Percentiles rank a stretch among this genome's conserved stretches.
Conservation (phyloP, 495 filamentous ascomycete species). For the Aspergillus mulundensis region DNA sequence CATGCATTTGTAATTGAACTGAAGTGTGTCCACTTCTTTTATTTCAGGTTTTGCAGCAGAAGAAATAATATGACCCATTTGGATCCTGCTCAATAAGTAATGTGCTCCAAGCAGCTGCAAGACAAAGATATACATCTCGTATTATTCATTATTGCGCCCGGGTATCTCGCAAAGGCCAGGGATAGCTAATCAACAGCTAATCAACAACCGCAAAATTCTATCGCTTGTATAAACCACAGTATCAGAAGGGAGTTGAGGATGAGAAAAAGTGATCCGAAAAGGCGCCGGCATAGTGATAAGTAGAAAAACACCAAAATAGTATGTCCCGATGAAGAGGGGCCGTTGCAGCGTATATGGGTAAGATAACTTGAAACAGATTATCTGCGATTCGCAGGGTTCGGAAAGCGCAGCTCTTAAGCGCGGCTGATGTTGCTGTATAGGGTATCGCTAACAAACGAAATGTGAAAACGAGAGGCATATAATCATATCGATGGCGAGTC, state of each 20-base stretch:
- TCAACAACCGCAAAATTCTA: slow-evolving; percentile 13
- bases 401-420: background rate
- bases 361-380: background rate
- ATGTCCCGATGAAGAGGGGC: background rate
- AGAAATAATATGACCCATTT: too few relatives aligned
- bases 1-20: too few relatives aligned
- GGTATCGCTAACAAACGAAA: slow-evolving; percentile 7
- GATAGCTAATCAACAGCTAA: slow-evolving; percentile 5
- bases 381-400: background rate
- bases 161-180: slow-evolving; percentile 15
- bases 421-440: background rate
- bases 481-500: background rate
- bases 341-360: background rate
- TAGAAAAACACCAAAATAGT: background rate
- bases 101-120: too few relatives aligned
- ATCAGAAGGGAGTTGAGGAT: background rate
- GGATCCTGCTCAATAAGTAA: too few relatives aligned
- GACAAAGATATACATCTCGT: background rate
- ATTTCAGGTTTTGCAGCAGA: too few relatives aligned
- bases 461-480: slow-evolving; percentile 1
- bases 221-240: slow-evolving; percentile 10
- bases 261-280: background rate
- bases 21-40: too few relatives aligned
- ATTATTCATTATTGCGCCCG: slow-evolving; percentile 3
- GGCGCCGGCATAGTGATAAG: slow-evolving; percentile 10